Evolutionary conservation across 306 rosid genomes (phyloP).

Genomic region (Acacia melanoxylon): DNA sequence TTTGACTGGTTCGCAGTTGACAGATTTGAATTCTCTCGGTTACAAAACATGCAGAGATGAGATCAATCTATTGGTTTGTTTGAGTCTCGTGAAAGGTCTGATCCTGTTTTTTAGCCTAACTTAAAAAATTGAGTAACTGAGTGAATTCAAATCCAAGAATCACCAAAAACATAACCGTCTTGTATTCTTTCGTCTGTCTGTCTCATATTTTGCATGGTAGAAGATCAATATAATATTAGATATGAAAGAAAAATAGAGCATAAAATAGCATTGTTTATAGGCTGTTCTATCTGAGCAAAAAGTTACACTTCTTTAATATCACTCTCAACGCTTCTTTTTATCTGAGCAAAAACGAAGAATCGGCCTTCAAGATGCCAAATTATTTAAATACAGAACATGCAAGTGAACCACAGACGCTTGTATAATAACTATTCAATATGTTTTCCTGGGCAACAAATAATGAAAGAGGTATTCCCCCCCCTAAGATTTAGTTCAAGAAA

Average conservation of each 20-base stretch:
- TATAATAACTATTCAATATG: slow-evolving; percentile 22
- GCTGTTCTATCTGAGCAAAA: not conserved
- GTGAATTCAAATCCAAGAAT: not conserved
- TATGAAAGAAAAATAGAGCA: not conserved
- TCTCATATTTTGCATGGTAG: not conserved
- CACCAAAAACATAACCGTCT: not conserved
- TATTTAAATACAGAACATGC: not conserved
- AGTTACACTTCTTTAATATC: not conserved
- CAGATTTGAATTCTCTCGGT: not conserved
- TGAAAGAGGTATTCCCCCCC: not conserved
- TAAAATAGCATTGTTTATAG: not conserved
- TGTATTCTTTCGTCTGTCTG: not conserved
- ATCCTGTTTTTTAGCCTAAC: not conserved
- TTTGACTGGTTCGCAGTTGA: not conserved
- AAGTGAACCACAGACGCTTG: slow-evolving; percentile 15
- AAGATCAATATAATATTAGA: not conserved
- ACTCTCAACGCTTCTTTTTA: not conserved
- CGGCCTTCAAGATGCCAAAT: not conserved
- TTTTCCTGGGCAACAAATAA: not conserved
- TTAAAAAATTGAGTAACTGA: too few relatives aligned
- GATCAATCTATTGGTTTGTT: not conserved
- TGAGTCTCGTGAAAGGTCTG: not conserved
- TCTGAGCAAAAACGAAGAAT: not conserved
- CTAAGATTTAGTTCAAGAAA: slow-evolving; percentile 9
- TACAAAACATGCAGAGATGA: not conserved